Evolutionary conservation across 225 moss, liverwort and hornwort genomes (phyloP).

Genomic region (Polytrichum commune): DNA sequence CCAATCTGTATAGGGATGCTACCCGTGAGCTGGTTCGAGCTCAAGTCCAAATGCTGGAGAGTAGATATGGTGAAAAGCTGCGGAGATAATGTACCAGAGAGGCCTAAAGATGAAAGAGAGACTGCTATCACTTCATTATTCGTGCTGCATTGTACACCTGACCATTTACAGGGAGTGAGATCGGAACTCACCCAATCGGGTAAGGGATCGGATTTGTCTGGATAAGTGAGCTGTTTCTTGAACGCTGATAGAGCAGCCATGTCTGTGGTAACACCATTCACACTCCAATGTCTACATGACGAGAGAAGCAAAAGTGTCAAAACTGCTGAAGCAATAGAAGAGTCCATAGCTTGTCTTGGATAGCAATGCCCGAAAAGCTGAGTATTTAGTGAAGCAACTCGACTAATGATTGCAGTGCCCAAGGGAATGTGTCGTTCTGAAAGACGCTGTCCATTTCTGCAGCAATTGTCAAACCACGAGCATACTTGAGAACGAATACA

Average conservation of each 20-base stretch:
- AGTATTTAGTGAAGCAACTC: too few relatives aligned
- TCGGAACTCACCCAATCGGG: constrained; percentile 11
- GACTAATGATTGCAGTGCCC: too few relatives aligned
- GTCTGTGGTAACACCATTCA: constrained; percentile 11
- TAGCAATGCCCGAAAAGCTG: too few relatives aligned
- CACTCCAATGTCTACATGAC: not conserved
- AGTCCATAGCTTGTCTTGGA: too few relatives aligned
- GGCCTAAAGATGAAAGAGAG: constrained; percentile 19
- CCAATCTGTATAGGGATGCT: constrained; percentile 62
- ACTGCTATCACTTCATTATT: constrained; percentile 29
- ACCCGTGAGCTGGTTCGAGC: constrained; percentile 53
- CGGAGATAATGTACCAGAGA: constrained; percentile 39
- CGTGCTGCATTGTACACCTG: constrained; percentile 49
- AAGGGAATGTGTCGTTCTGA: too few relatives aligned
- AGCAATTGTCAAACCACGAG: too few relatives aligned
- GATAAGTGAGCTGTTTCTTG: constrained; percentile 28
- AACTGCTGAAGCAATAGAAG: too few relatives aligned
- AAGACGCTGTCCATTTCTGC: too few relatives aligned
- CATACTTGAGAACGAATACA: too few relatives aligned
- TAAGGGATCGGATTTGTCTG: constrained; percentile 13
- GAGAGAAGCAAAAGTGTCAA: too few relatives aligned
- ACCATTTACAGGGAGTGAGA: constrained; percentile 53
- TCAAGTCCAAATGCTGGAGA: constrained; percentile 52
- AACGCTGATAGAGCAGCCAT: constrained; percentile 48
- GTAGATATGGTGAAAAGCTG: constrained; percentile 44